These are phyloP conservation scores for Thymus mandschuricus DNA, from an alignment of 257 asterid genomes.

Conservation along the genomic window DNA sequence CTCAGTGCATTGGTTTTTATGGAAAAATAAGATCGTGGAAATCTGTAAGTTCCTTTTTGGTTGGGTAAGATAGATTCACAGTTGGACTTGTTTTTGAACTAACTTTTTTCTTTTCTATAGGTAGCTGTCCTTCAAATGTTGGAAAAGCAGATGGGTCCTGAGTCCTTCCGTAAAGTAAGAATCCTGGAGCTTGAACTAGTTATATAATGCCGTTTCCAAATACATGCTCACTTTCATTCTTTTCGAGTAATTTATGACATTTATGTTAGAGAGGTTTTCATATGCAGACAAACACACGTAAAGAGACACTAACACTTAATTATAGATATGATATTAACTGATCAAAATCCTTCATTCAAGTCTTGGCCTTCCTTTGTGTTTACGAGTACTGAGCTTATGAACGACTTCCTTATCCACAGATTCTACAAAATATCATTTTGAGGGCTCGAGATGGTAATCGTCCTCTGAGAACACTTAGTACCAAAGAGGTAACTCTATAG, in stretches of 20 bases:
- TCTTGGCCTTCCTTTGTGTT: slow-evolving; percentile 13
- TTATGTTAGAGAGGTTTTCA: background rate
- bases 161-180: slow-evolving; percentile 92
- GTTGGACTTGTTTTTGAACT: slow-evolving; percentile 20
- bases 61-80: slow-evolving; percentile 23
- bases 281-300: background rate
- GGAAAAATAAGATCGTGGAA: slow-evolving; percentile 98
- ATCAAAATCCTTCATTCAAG: slow-evolving; percentile 12
- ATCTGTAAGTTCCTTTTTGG: slow-evolving; percentile 66
- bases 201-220: slow-evolving; percentile 12
- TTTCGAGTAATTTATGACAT: background rate
- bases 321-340: slow-evolving; percentile 20
- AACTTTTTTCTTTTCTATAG: slow-evolving; percentile 41
- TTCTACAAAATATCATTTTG: slow-evolving; percentile 74
- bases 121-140: slow-evolving; percentile 97
- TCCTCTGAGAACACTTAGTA: slow-evolving; percentile 83
- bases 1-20: slow-evolving; percentile 89
- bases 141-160: slow-evolving; percentile 99
- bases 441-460: slow-evolving; percentile 73
- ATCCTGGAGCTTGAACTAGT: slow-evolving; percentile 22
- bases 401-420: slow-evolving; percentile 53
- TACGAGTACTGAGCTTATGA: slow-evolving; percentile 18
- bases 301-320: background rate
- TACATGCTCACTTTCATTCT: slow-evolving; percentile 14
- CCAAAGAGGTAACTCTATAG: slow-evolving; percentile 72